Conservation (phyloP, 2,329 filamentous ascomycete species). For the Beauveria australis region DNA sequence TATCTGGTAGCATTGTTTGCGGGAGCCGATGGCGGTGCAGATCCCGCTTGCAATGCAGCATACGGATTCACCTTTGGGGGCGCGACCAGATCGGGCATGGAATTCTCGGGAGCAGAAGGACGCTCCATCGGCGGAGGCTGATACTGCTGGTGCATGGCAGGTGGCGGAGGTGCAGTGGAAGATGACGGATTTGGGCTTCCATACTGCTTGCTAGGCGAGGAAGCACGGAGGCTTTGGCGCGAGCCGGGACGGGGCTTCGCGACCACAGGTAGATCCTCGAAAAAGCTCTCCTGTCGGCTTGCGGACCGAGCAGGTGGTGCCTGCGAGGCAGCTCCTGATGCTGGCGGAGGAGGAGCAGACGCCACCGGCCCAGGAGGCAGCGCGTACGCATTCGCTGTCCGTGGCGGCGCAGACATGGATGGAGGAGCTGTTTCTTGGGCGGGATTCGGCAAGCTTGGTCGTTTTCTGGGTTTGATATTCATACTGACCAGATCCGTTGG, state of each 20-base stretch:
- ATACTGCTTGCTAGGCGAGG: slow-evolving; percentile 33
- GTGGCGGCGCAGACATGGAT: slow-evolving; percentile 34
- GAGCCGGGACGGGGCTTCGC: slow-evolving; percentile 54
- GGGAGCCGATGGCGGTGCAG: slow-evolving; percentile 24
- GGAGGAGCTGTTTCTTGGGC: slow-evolving; percentile 34
- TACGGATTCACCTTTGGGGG: slow-evolving; percentile 48
- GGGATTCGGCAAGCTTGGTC: slow-evolving; percentile 50
- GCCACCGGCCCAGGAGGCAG: slow-evolving; percentile 21
- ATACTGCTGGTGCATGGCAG: slow-evolving; percentile 1
- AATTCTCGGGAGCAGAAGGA: slow-evolving; percentile 26
- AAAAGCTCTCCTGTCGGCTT: slow-evolving; percentile 55
- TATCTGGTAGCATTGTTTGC: slow-evolving; percentile 41
- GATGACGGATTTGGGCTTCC: slow-evolving; percentile 1
- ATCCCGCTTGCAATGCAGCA: slow-evolving; percentile 33
- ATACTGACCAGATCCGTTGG: slow-evolving; percentile 65
- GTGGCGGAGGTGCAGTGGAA: not conserved
- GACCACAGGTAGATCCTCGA: slow-evolving; percentile 65
- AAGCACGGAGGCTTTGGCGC: slow-evolving; percentile 38
- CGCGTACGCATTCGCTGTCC: slow-evolving; percentile 57
- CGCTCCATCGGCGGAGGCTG: slow-evolving; percentile 12
- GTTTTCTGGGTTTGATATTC: slow-evolving; percentile 57
- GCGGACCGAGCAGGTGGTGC: slow-evolving; percentile 32
- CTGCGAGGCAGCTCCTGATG: slow-evolving; percentile 21
- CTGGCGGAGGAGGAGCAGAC: slow-evolving; percentile 10
- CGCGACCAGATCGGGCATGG: slow-evolving; percentile 37